phyloP scores from a whole-genome alignment of 129 eudicot species.

The Mikania micrantha region DNA sequence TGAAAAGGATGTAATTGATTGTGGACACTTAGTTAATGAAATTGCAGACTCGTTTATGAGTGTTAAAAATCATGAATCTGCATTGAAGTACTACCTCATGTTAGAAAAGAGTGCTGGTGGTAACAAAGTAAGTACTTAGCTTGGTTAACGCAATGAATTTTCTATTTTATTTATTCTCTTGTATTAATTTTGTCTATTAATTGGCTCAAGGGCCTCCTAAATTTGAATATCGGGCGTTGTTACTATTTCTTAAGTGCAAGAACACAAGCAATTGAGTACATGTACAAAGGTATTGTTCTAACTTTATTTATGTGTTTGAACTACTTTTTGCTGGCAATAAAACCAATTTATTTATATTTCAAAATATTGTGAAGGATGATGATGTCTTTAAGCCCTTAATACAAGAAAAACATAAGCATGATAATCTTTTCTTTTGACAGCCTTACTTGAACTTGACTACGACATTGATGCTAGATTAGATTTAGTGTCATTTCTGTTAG shows the following conservation, averaged over 20 bases:
- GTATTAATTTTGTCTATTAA: background rate
- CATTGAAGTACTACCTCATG: slow-evolving; percentile 73
- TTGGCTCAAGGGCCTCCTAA: slow-evolving; percentile 45
- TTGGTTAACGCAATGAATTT: background rate
- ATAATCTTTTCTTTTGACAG: slow-evolving; percentile 32
- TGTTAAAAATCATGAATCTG: slow-evolving; percentile 52
- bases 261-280: slow-evolving; percentile 50
- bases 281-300: slow-evolving; percentile 53
- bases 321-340: background rate
- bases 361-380: background rate
- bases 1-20: slow-evolving; percentile 36
- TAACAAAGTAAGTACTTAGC: slow-evolving; percentile 38
- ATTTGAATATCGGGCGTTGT: slow-evolving; percentile 64
- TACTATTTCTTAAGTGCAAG: slow-evolving; percentile 31
- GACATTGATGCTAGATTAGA: slow-evolving; percentile 67
- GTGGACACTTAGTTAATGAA: slow-evolving; percentile 40
- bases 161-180: background rate
- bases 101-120: slow-evolving; percentile 37
- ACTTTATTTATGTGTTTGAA: background rate
- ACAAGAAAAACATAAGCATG: background rate
- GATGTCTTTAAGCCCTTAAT: background rate
- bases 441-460: slow-evolving; percentile 44
- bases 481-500: slow-evolving; percentile 68
- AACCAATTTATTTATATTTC: background rate
- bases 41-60: slow-evolving; percentile 56